phyloP scores from a whole-genome alignment of 2,329 filamentous ascomycete genomes.

The Boeremia exigua region DNA sequence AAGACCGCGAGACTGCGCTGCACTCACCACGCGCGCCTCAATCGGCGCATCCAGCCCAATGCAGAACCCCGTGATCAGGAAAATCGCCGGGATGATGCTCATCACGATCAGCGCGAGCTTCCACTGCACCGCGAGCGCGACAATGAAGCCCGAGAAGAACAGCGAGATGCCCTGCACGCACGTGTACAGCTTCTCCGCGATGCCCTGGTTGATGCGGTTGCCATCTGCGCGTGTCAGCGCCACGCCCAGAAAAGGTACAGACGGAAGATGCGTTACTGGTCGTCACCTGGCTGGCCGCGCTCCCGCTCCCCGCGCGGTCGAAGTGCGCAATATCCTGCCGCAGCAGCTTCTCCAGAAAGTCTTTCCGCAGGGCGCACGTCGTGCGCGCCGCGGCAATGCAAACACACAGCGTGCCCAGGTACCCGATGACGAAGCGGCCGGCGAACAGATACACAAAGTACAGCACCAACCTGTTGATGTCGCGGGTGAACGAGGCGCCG shows the following conservation, averaged over 20 bases:
- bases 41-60: slow-evolving; percentile 19
- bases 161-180: slow-evolving; percentile 47
- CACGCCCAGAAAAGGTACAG: not conserved
- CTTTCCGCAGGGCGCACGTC: slow-evolving; percentile 44
- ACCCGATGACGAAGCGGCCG: slow-evolving; percentile 67
- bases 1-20: not conserved
- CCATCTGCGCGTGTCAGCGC: slow-evolving; percentile 12
- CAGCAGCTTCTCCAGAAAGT: slow-evolving; percentile 66
- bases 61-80: slow-evolving; percentile 22
- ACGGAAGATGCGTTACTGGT: slow-evolving; percentile 2
- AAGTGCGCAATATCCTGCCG: slow-evolving; percentile 41
- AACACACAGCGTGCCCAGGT: slow-evolving; percentile 77
- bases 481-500: slow-evolving; percentile 7
- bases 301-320: slow-evolving; percentile 23
- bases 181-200: slow-evolving; percentile 45
- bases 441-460: slow-evolving; percentile 36
- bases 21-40: slow-evolving; percentile 19
- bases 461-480: slow-evolving; percentile 22
- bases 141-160: slow-evolving; percentile 86
- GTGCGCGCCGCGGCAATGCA: slow-evolving; percentile 66
- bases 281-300: slow-evolving; percentile 24
- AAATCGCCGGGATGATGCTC: slow-evolving; percentile 52
- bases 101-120: slow-evolving; percentile 81
- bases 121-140: slow-evolving; percentile 90
- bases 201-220: slow-evolving; percentile 23